Evolutionary conservation across 2,329 filamentous ascomycete species (phyloP).

Genomic region (Hansfordia pulvinata): DNA sequence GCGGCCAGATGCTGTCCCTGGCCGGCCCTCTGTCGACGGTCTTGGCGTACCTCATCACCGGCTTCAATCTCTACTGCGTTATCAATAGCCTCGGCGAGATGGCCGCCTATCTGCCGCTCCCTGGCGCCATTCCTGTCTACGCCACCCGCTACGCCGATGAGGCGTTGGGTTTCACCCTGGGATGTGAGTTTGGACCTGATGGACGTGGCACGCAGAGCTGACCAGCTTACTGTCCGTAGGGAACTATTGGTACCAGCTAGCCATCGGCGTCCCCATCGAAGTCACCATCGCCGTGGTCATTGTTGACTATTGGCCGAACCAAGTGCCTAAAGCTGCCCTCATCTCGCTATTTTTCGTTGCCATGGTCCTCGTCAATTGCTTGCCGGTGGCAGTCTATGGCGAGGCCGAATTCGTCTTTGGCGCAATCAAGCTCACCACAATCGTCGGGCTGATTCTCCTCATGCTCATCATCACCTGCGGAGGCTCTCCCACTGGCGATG

Average conservation of each 20-base stretch:
- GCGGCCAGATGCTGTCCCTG: slow-evolving; percentile 25
- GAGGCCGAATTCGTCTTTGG: slow-evolving; percentile 41
- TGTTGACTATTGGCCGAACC: slow-evolving; percentile 20
- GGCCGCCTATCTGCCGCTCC: slow-evolving; percentile 46
- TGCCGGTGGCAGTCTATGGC: slow-evolving; percentile 31
- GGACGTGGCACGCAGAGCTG: too few relatives aligned
- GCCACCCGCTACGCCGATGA: slow-evolving; percentile 33
- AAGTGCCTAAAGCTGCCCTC: slow-evolving; percentile 31
- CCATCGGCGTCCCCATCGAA: slow-evolving; percentile 33
- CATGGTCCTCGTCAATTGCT: slow-evolving; percentile 25
- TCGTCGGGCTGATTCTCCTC: slow-evolving; percentile 33
- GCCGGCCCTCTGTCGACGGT: slow-evolving; percentile 28
- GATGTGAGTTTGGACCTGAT: too few relatives aligned
- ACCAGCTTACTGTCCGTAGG: too few relatives aligned
- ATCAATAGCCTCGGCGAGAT: slow-evolving; percentile 40
- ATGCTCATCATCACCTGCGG: slow-evolving; percentile 35
- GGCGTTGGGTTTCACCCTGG: slow-evolving; percentile 31
- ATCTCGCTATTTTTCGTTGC: slow-evolving; percentile 31
- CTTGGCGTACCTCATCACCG: slow-evolving; percentile 26
- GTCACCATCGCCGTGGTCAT: slow-evolving; percentile 25
- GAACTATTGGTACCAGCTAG: slow-evolving; percentile 38
- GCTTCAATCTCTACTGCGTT: slow-evolving; percentile 32
- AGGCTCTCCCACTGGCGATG: slow-evolving; percentile 24
- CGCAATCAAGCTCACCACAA: slow-evolving; percentile 34
- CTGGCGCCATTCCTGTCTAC: slow-evolving; percentile 36